Evolutionary conservation across 495 filamentous ascomycete species (phyloP).

Genomic region (Jackrogersella multiformis): DNA sequence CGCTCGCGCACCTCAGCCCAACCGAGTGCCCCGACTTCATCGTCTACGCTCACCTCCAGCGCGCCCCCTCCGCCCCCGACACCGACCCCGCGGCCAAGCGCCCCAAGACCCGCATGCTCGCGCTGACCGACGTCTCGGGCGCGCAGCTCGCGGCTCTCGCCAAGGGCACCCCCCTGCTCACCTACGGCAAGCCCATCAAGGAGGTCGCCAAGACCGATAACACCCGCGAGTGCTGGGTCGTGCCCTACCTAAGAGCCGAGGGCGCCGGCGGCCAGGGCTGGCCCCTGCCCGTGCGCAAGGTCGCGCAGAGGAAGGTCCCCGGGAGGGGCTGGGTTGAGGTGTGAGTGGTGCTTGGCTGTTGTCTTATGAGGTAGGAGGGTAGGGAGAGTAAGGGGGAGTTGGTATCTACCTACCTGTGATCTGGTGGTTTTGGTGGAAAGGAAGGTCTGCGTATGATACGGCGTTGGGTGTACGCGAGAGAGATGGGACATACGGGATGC

Average conservation of each 20-base stretch:
- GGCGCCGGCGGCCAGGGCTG: slow-evolving; percentile 73
- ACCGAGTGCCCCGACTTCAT: slow-evolving; percentile 84
- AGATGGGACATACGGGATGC: too few species aligned
- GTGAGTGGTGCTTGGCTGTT: neutral
- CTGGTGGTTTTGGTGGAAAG: too few species aligned
- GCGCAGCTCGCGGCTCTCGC: slow-evolving; percentile 81
- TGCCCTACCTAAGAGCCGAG: slow-evolving; percentile 75
- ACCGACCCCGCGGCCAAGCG: slow-evolving; percentile 55
- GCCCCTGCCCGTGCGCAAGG: slow-evolving; percentile 83
- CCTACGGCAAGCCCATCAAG: slow-evolving; percentile 91
- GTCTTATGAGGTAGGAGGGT: neutral
- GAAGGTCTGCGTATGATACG: too few species aligned
- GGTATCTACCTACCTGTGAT: too few species aligned
- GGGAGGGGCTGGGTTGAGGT: slow-evolving; percentile 75
- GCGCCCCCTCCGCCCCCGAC: slow-evolving; percentile 57
- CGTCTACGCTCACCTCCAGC: slow-evolving; percentile 85
- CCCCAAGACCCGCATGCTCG: slow-evolving; percentile 88
- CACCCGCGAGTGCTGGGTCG: slow-evolving; percentile 80
- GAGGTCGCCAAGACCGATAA: slow-evolving; percentile 63
- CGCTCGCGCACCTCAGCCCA: slow-evolving; percentile 73
- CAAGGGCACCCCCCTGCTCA: slow-evolving; percentile 83
- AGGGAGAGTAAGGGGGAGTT: neutral
- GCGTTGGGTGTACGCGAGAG: too few species aligned
- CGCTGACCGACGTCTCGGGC: slow-evolving; percentile 79
- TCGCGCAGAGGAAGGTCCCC: slow-evolving; percentile 76